phyloP scores from a whole-genome alignment of 2,329 filamentous ascomycete species.

The Fragosphaeria purpurea region DNA sequence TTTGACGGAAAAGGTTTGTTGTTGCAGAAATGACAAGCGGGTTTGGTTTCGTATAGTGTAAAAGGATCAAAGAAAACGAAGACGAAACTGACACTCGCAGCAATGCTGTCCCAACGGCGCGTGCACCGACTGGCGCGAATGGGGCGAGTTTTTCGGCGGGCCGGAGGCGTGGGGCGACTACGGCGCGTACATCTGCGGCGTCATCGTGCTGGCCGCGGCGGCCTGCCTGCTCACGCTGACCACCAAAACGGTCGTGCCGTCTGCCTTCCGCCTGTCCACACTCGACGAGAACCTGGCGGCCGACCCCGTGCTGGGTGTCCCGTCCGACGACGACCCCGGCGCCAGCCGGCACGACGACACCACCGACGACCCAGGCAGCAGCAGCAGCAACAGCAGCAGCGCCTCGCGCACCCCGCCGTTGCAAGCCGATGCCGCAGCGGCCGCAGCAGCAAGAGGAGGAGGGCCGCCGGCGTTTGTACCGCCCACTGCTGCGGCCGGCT shows the following conservation, averaged over 20 bases:
- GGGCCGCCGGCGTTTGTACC: background rate
- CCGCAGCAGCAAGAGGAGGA: background rate
- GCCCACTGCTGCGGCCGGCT: constrained; percentile 1
- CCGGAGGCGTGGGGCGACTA: constrained; percentile 61
- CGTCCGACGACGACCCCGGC: constrained; percentile 28
- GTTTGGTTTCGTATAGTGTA: no score
- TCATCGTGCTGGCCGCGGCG: constrained; percentile 56
- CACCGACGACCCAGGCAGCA: constrained; percentile 27
- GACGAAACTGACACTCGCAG: constrained; percentile 23
- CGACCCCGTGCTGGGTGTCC: constrained; percentile 28
- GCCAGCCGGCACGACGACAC: constrained; percentile 24
- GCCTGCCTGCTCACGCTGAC: constrained; percentile 74
- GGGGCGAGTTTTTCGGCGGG: constrained; percentile 39
- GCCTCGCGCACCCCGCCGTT: constrained; percentile 1
- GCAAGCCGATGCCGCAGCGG: background rate
- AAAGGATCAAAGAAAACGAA: no score
- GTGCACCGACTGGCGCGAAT: constrained; percentile 47
- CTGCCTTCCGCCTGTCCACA: constrained; percentile 74
- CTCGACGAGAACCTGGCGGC: constrained; percentile 89
- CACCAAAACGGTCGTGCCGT: constrained; percentile 92
- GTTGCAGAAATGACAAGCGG: no score
- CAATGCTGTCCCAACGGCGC: constrained; percentile 45
- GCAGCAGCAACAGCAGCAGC: background rate
- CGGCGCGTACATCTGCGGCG: constrained; percentile 61
- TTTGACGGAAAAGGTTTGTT: constrained; percentile 52